These are phyloP conservation scores for Carpinus fangiana DNA, from an alignment of 306 rosid species.

Conservation along the genomic window DNA sequence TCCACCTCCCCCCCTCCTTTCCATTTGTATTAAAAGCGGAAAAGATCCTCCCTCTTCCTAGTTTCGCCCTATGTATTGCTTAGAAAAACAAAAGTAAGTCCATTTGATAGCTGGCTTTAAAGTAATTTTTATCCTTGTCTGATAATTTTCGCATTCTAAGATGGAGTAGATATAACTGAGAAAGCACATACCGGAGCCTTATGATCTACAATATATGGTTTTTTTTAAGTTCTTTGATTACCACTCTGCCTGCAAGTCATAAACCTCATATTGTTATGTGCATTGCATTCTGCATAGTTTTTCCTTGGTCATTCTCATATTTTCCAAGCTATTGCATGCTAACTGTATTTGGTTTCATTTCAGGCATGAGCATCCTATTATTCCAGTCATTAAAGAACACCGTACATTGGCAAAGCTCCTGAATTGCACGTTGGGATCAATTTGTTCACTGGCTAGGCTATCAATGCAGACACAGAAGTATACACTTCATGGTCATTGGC, in stretches of 20 bases:
- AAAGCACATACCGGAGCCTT: background rate
- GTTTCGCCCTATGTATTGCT: too few species aligned
- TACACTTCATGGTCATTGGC: slow-evolving; percentile 94
- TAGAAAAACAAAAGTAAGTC: background rate
- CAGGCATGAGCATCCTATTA: slow-evolving; percentile 93
- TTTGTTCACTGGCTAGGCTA: slow-evolving; percentile 77
- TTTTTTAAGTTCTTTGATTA: background rate
- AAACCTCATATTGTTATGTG: background rate
- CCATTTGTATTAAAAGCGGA: too few species aligned
- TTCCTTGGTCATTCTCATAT: slow-evolving; percentile 1
- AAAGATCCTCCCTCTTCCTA: too few species aligned
- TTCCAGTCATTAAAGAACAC: slow-evolving; percentile 92
- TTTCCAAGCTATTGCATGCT: slow-evolving; percentile 7
- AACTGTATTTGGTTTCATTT: slow-evolving; percentile 36
- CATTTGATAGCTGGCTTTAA: background rate
- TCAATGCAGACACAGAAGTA: slow-evolving; percentile 76
- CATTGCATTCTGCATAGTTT: slow-evolving; percentile 2
- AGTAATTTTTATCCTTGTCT: background rate
- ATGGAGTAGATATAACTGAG: background rate
- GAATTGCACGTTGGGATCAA: slow-evolving; percentile 88
- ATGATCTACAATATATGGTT: background rate
- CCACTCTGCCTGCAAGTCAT: background rate
- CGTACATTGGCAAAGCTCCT: slow-evolving; percentile 87
- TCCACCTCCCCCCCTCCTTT: too few species aligned
- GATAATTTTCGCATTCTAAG: background rate